phyloP scores from a whole-genome alignment of 1,139 yeast genomes.

The Lodderomyces pseudojiufengensis region DNA sequence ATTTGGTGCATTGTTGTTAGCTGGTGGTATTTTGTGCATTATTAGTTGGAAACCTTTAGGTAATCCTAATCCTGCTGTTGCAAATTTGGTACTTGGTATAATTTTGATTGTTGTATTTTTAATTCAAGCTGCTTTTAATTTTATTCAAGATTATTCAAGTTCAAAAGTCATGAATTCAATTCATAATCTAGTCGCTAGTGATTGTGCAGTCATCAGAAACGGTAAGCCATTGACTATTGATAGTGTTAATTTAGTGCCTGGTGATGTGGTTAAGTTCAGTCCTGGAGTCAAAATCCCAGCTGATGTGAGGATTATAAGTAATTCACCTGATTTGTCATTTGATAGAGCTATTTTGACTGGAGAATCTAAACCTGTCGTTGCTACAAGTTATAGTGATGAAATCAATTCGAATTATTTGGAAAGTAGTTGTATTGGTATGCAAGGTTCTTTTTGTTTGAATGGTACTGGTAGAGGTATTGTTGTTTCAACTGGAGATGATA shows the following conservation, averaged over 20 bases:
- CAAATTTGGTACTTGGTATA: constrained; percentile 46
- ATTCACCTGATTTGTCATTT: constrained; percentile 26
- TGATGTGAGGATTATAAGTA: constrained; percentile 26
- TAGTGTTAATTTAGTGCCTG: constrained; percentile 28
- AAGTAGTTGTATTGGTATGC: constrained; percentile 38
- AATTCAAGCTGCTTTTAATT: constrained; percentile 48
- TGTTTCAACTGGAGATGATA: constrained; percentile 30
- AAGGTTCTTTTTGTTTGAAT: constrained; percentile 40
- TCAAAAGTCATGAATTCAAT: constrained; percentile 50
- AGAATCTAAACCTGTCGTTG: constrained; percentile 29
- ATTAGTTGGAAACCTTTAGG: constrained; percentile 52
- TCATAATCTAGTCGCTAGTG: constrained; percentile 40
- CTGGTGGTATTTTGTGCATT: constrained; percentile 45
- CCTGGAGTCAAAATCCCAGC: constrained; percentile 32
- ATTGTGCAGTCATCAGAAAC: constrained; percentile 23
- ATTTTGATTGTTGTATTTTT: constrained; percentile 42
- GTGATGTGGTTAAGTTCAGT: constrained; percentile 24
- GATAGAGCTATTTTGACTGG: constrained; percentile 37
- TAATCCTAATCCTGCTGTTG: constrained; percentile 40
- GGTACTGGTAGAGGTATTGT: constrained; percentile 32
- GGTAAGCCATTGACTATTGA: constrained; percentile 16
- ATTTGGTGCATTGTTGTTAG: constrained; percentile 42
- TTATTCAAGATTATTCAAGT: constrained; percentile 49
- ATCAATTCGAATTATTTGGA: constrained; percentile 41
- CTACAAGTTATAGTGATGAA: constrained; percentile 18